A percentile compares a stretch with the other conserved stretches of the same genome.
Evolutionary conservation across 2,329 filamentous ascomycete genomes (phyloP).

Genomic region (Lachnum nothofagi): DNA sequence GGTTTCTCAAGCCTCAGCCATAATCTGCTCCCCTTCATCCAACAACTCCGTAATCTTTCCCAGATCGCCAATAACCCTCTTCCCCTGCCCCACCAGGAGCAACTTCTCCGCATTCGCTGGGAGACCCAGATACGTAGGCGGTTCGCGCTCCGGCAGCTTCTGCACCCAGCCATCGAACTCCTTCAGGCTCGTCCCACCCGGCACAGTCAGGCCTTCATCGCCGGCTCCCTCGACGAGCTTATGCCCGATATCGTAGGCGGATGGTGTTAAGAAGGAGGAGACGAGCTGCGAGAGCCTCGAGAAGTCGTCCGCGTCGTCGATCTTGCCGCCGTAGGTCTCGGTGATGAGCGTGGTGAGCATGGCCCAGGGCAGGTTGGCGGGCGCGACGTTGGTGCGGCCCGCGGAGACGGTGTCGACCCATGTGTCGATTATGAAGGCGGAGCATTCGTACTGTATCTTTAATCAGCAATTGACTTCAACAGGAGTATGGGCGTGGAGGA

Average conservation of each 20-base stretch:
- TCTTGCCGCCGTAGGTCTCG: constrained; percentile 96
- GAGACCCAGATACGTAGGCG: constrained; percentile 87
- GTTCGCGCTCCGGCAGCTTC: constrained; percentile 85
- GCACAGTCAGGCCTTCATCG: constrained; percentile 64
- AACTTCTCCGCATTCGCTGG: constrained; percentile 96
- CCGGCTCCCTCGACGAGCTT: constrained; percentile 67
- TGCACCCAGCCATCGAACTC: constrained; percentile 93
- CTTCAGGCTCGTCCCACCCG: constrained; percentile 72
- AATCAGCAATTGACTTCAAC: constrained; percentile 64
- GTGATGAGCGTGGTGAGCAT: constrained; percentile 86
- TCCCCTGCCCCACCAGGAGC: constrained; percentile 80
- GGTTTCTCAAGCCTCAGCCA: constrained; percentile 53
- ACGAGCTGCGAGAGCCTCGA: constrained; percentile 68
- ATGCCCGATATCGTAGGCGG: constrained; percentile 88
- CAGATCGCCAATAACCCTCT: constrained; percentile 77
- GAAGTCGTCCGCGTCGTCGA: constrained; percentile 87
- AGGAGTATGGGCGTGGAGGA: constrained; percentile 27
- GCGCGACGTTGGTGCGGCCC: constrained; percentile 86
- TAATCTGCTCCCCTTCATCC: constrained; percentile 89
- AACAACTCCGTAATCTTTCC: constrained; percentile 79
- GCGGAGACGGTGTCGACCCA: constrained; percentile 83
- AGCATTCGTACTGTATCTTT: constrained; percentile 78
- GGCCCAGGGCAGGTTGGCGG: constrained; percentile 91
- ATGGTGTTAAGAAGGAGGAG: constrained; percentile 70
- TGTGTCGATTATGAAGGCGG: constrained; percentile 87